These are phyloP conservation scores for Epicoccum sorghinum DNA, from an alignment of 2,329 filamentous ascomycete species.

Conservation along the genomic window DNA sequence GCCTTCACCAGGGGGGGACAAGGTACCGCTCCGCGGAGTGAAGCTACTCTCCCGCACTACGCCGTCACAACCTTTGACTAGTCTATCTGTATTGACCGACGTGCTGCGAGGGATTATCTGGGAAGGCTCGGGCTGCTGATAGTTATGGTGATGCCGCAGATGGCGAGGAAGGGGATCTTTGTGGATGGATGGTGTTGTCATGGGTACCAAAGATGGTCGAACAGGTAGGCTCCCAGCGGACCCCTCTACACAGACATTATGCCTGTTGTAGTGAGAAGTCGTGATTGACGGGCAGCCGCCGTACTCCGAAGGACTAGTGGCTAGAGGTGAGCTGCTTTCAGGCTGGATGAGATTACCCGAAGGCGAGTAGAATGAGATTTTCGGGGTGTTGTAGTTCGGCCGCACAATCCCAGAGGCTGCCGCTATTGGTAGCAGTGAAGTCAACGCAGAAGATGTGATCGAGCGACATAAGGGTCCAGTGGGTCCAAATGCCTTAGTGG, in stretches of 20 bases:
- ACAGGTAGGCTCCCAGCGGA: not conserved
- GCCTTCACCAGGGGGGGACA: slow-evolving; percentile 1
- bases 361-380: slow-evolving; percentile 42
- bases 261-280: slow-evolving; percentile 20
- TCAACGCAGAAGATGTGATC: slow-evolving; percentile 45
- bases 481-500: not conserved
- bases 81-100: slow-evolving; percentile 13
- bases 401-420: slow-evolving; percentile 45
- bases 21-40: slow-evolving; percentile 21
- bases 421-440: slow-evolving; percentile 45
- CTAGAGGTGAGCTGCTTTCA: slow-evolving; percentile 24
- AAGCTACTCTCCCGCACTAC: slow-evolving; percentile 30
- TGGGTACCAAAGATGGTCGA: slow-evolving; percentile 28
- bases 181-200: slow-evolving; percentile 27
- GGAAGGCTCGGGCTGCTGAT: slow-evolving; percentile 20
- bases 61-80: slow-evolving; percentile 38
- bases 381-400: slow-evolving; percentile 33
- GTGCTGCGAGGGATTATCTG: slow-evolving; percentile 24
- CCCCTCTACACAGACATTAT: not conserved
- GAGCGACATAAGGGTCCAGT: slow-evolving; percentile 16
- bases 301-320: slow-evolving; percentile 15
- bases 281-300: slow-evolving; percentile 9
- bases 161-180: slow-evolving; percentile 30
- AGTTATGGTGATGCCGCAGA: slow-evolving; percentile 31
- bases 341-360: slow-evolving; percentile 44